Base-by-base conservation (phyloP, 177 flowering plant genomes). In the Telopea speciosissima region DNA sequence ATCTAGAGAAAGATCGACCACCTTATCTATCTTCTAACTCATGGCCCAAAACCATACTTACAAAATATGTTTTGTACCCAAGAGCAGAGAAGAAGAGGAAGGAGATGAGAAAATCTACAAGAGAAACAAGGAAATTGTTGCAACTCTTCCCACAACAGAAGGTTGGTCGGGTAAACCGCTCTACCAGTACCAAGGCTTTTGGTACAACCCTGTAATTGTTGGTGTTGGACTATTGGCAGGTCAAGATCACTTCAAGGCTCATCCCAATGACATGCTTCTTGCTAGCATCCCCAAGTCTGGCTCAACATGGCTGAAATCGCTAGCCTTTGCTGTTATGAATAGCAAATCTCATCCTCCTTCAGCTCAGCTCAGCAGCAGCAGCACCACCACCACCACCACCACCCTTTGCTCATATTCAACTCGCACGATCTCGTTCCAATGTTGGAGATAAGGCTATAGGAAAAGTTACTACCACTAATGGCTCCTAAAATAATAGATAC, bases 271-370 rank as follows among this genome's bases (percentile, higher is more conserved):
- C 40, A 17, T 66, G 0, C 54, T 66, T 54, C 23, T 66, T 8
- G 25, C 24, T 19, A 40, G 54, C 68, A 40, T 54, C 19, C 68
- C 68, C 16, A 66, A 66, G 42, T 23, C 24, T 4, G 68, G 68
- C 10, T 40, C 68, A 24, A 66, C 68, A 21, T 66, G 68, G 68
- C 24, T 66, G 16, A 66, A 36, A 44, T 22, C 68, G 21, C 42
- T 66, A 24, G 22, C 10, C 25, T 66, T 66, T 45, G 25, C 56
- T 10, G 36, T 66, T 12, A n/a, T 66, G 14, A 40, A 42, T 44
- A 54, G 56, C 8, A 44, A 44, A 44, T 44, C 14, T 9, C 3
- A 44, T 12, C n/a, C 45, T 54, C 19, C 42, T 24, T 36, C 28
- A 16, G 22, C 16, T 28, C 16, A 12, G 13, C n/a, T n/a, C n/a